Evolutionary conservation across 768 basidiomycete genomes (phyloP).

Genomic region (Pleurotus platypus): DNA sequence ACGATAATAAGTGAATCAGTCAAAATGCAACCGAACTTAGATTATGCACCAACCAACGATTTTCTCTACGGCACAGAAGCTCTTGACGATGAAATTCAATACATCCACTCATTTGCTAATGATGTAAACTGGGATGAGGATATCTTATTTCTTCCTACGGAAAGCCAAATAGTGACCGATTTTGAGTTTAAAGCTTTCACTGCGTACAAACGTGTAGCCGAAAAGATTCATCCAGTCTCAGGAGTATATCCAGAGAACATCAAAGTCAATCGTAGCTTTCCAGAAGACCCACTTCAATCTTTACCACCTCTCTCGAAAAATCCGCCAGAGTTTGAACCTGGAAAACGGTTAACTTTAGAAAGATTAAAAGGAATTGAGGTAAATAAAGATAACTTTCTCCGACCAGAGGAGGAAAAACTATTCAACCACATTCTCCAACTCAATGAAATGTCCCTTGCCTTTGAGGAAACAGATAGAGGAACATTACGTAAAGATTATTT

Average conservation of each 20-base stretch:
- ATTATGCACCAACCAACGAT: no score
- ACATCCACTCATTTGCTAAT: no score
- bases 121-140: not conserved
- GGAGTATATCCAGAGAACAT: slow-evolving; percentile 12
- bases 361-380: slow-evolving; percentile 2
- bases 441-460: slow-evolving; percentile 21
- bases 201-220: slow-evolving; percentile 16
- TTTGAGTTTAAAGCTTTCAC: slow-evolving; percentile 6
- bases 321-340: slow-evolving; percentile 18
- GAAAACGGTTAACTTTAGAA: slow-evolving; percentile 4
- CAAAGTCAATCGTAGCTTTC: slow-evolving; percentile 9
- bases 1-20: no score
- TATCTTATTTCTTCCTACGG: not conserved
- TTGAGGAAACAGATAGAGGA: slow-evolving; percentile 14
- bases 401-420: slow-evolving; percentile 18
- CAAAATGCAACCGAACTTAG: no score
- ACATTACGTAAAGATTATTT: slow-evolving; percentile 17
- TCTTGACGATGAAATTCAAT: not conserved
- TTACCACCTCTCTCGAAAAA: slow-evolving; percentile 15
- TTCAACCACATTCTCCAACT: no score
- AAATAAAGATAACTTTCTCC: slow-evolving; percentile 18
- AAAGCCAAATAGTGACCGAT: not conserved
- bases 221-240: slow-evolving; percentile 20
- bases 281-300: slow-evolving; percentile 21
- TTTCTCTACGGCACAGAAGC: not conserved